A percentile compares a stretch with the other conserved stretches of the same genome.
These are phyloP conservation scores for Pseudogymnoascus sp. DNA, from an alignment of 2,329 filamentous ascomycete genomes.

Conservation along the genomic window DNA sequence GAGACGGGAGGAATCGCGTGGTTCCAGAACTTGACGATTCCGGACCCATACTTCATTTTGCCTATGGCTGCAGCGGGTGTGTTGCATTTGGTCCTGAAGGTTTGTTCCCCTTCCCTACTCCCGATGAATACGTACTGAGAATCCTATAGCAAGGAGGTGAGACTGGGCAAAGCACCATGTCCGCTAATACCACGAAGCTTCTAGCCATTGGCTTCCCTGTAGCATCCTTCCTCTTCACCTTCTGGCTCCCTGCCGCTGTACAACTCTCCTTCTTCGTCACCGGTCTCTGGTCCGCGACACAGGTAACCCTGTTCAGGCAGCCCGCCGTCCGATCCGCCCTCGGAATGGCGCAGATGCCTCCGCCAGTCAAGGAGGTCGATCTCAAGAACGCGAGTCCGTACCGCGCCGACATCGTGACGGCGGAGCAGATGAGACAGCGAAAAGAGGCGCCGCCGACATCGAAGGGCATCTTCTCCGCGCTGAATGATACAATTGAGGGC, in stretches of 20 bases:
- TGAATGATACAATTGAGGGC: conserved; percentile 24
- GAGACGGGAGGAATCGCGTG: conserved; percentile 65
- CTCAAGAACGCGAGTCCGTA: conserved; percentile 14
- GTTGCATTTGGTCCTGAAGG: conserved; percentile 35
- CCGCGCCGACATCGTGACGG: conserved; percentile 15
- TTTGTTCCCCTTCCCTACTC: conserved; percentile 16
- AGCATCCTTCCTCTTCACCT: conserved; percentile 46
- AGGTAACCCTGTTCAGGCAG: conserved; percentile 40
- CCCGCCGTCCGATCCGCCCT: conserved; percentile 32
- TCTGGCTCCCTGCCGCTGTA: conserved; percentile 40
- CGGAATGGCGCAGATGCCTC: conserved; percentile 32
- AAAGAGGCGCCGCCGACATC: conserved; percentile 19
- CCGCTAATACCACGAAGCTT: conserved; percentile 31
- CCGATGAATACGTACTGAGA: neutral
- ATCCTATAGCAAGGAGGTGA: conserved; percentile 41
- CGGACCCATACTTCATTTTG: conserved; percentile 72
- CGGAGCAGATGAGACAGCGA: conserved; percentile 12
- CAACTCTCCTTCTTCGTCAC: conserved; percentile 56
- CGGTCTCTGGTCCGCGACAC: conserved; percentile 32
- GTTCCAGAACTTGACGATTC: conserved; percentile 68
- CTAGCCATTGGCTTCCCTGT: conserved; percentile 44
- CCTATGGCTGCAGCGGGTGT: conserved; percentile 59
- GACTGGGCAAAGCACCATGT: conserved; percentile 32
- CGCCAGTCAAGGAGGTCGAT: conserved; percentile 8
- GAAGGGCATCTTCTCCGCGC: conserved; percentile 28